Percentiles rank a stretch among this genome's conserved stretches.
phyloP scores from a whole-genome alignment of 805 yeast genomes.

The Kluyveromyces wickerhamii region DNA sequence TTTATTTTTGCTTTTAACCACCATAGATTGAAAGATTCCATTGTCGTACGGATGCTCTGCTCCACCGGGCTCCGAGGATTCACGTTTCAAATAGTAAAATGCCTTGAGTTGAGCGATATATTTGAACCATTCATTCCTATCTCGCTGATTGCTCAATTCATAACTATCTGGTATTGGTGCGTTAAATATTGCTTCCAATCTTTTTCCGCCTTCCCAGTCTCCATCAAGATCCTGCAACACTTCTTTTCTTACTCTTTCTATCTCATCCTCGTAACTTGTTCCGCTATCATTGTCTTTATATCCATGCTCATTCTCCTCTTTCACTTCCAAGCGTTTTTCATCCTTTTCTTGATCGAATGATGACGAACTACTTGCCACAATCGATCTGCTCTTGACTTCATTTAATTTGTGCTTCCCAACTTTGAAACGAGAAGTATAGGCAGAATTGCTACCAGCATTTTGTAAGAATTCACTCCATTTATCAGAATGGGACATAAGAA shows the following conservation, averaged over 20 bases:
- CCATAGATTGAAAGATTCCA: conserved; percentile 8
- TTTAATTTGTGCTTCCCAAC: too few species aligned
- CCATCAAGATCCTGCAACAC: conserved; percentile 38
- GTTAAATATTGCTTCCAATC: conserved; percentile 46
- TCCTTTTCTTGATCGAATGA: not conserved
- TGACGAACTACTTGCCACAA: conserved; percentile 2
- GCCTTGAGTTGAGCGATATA: conserved; percentile 24
- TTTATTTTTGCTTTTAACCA: conserved; percentile 10
- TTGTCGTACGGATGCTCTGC: conserved; percentile 1
- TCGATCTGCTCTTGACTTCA: too few species aligned
- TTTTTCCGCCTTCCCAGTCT: conserved; percentile 65
- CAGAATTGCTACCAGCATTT: conserved; percentile 26
- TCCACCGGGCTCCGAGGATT: not conserved
- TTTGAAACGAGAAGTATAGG: conserved; percentile 15
- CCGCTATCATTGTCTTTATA: conserved; percentile 2
- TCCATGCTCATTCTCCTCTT: not conserved
- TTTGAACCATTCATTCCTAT: conserved; percentile 25
- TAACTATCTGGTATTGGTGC: conserved; percentile 21
- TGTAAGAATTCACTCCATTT: conserved; percentile 46
- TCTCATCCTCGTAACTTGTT: conserved; percentile 10
- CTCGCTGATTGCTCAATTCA: conserved; percentile 23
- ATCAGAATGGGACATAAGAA: conserved; percentile 32
- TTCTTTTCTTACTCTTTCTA: conserved; percentile 14
- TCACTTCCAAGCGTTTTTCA: conserved; percentile 2
- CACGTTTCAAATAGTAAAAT: conserved; percentile 15